Base-by-base conservation (phyloP, 768 basidiomycete species). In the Vararia minispora region DNA sequence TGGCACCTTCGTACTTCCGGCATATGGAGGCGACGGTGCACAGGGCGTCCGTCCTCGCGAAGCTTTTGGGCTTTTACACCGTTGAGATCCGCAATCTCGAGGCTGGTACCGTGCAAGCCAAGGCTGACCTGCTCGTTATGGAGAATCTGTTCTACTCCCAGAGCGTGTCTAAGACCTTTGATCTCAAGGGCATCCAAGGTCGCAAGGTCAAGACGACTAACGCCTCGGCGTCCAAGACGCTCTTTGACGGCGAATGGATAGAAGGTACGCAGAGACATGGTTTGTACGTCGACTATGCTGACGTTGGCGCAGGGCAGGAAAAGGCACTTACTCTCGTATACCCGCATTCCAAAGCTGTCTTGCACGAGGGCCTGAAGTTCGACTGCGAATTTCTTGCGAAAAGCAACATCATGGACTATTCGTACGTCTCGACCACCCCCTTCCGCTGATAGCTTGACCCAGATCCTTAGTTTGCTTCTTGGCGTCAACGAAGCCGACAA, bases 321-420 rank as follows among this genome's bases (percentile, higher is more conserved):
- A 68, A 68, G 37, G 66, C 73, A 0, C 58, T 79, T 43, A 74
- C 76, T 33, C 58, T 87, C 5, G 67, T 88, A 20, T 72, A 71
- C 23, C 80, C 83, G 0, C 70, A 86, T 51, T 83, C 82, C 5
- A 84, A 83, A 50, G 58, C 68, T n/a, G 66, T 85, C 17, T 62
- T 90, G 1, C 66, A 65, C 21, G 77, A 83, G 44, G 83, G 82
- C 2, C 63, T 88, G 45, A 68, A 59, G 46, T 68, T 62, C 30
- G 86, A 88, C 50, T 76, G 79, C 4, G 82, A 80, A 2, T 90
- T 81, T 52, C 61, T 90, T 22, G 65, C 79, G 0, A 69, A 60
- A 49, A 80, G 77, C 48, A 83, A 84, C 44, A 84, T 88, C 49
- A 87, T 88, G 81, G 86, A 90, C 52, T 90, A 87, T 48, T 85